A percentile compares a stretch with the other conserved stretches of the same genome.
Evolutionary conservation across 2,329 filamentous ascomycete genomes (phyloP).

Genomic region (Aspergillus aculeatus): DNA sequence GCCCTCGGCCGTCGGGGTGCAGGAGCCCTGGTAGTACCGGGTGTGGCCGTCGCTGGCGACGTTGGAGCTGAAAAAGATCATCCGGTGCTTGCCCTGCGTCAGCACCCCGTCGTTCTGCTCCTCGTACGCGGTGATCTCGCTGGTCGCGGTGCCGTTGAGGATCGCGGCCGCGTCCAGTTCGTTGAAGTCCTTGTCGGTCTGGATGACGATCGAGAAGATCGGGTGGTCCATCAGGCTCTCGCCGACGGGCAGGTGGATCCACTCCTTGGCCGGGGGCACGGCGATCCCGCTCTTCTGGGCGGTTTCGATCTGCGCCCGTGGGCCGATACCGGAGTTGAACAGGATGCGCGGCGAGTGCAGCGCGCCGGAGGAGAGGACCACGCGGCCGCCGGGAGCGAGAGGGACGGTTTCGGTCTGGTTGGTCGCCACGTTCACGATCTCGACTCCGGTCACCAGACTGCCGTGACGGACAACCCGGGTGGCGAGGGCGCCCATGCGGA

Average conservation of each 20-base stretch:
- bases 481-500: conserved; percentile 66
- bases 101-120: conserved; percentile 18
- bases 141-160: conserved; percentile 7
- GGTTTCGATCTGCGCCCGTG: conserved; percentile 48
- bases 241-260: conserved; percentile 54
- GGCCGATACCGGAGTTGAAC: conserved; percentile 63
- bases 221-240: conserved; percentile 49
- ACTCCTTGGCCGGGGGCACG: conserved; percentile 44
- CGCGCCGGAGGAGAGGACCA: conserved; percentile 66
- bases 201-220: conserved; percentile 10
- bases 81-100: conserved; percentile 26
- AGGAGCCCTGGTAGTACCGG: conserved; percentile 30
- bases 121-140: conserved; percentile 26
- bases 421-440: conserved; percentile 22
- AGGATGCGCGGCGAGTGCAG: conserved; percentile 69
- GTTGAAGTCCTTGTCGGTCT: conserved; percentile 16
- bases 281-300: conserved; percentile 46
- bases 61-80: conserved; percentile 29
- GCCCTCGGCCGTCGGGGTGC: conserved; percentile 15
- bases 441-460: conserved; percentile 58
- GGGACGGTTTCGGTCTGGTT: conserved; percentile 61
- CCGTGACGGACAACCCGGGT: conserved; percentile 64
- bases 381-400: conserved; percentile 57
- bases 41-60: conserved; percentile 22
- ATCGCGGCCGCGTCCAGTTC: not conserved